Percentiles rank a stretch among this genome's conserved stretches.
These are phyloP conservation scores for Phytophthora foliorum DNA, from an alignment of 352 stramenopile species.

Conservation along the genomic window DNA sequence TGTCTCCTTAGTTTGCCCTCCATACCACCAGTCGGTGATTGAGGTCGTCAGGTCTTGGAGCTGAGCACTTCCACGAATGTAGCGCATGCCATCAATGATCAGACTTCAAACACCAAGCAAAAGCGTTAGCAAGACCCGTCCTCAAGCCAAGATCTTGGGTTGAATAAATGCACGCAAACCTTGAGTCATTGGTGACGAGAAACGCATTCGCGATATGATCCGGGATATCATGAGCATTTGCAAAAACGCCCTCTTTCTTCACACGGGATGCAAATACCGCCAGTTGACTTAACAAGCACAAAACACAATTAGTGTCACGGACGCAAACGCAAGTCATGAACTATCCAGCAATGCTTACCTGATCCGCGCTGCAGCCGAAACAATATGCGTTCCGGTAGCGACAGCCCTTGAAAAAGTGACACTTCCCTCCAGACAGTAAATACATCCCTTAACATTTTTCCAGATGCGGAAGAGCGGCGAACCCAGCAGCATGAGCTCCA, in stretches of 20 bases:
- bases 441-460: conserved; percentile 74
- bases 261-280: conserved; percentile 57
- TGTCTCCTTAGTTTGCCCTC: conserved; percentile 10
- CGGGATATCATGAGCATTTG: conserved; percentile 67
- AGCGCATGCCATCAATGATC: conserved; percentile 66
- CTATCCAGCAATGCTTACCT: conserved; percentile 33
- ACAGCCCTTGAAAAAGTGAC: conserved; percentile 70
- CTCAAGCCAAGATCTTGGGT: background rate
- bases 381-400: conserved; percentile 66
- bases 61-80: conserved; percentile 64
- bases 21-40: conserved; percentile 58
- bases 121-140: conserved; percentile 24
- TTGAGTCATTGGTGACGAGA: conserved; percentile 65
- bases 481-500: conserved; percentile 77
- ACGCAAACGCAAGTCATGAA: background rate
- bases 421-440: conserved; percentile 79
- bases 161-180: conserved; percentile 25
- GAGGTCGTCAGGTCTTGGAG: conserved; percentile 56
- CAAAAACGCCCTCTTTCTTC: conserved; percentile 58
- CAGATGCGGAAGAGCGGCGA: conserved; percentile 77
- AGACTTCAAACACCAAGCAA: conserved; percentile 30
- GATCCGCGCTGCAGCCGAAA: conserved; percentile 58
- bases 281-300: conserved; percentile 38
- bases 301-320: background rate
- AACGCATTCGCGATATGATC: conserved; percentile 68